These are phyloP conservation scores for Salisapilia sapeloensis DNA, from an alignment of 352 stramenopile species.

Conservation along the genomic window DNA sequence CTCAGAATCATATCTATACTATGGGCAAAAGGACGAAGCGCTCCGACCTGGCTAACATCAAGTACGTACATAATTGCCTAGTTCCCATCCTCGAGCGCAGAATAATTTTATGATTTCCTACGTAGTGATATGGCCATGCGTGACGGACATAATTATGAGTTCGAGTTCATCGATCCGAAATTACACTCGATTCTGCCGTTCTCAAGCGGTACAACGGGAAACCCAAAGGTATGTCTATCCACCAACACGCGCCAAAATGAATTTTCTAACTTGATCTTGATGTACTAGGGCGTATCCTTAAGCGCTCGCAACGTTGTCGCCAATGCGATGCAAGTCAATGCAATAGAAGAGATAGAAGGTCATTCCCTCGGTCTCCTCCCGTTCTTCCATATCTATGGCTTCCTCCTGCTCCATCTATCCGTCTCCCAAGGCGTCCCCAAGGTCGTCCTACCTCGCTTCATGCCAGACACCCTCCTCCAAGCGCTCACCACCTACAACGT, in stretches of 20 bases:
- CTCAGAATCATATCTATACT: constrained; percentile 24
- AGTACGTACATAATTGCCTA: constrained; percentile 11
- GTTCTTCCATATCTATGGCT: constrained; percentile 93
- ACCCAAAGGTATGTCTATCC: constrained; percentile 40
- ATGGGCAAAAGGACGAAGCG: constrained; percentile 11
- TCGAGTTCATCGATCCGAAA: constrained; percentile 39
- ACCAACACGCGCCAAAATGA: not conserved
- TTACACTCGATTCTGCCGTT: constrained; percentile 67
- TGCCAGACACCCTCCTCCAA: constrained; percentile 76
- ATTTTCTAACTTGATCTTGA: not conserved
- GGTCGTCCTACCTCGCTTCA: constrained; percentile 82
- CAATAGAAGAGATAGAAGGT: constrained; percentile 39
- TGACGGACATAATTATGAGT: constrained; percentile 21
- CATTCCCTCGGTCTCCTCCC: constrained; percentile 63
- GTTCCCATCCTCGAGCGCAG: too few relatives aligned
- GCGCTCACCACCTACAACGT: constrained; percentile 53
- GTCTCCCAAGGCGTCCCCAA: constrained; percentile 64
- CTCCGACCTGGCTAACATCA: constrained; percentile 22
- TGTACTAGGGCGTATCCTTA: constrained; percentile 74
- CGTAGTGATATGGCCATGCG: constrained; percentile 20
- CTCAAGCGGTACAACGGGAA: constrained; percentile 87
- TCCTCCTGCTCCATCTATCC: constrained; percentile 65
- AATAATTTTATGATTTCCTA: not conserved
- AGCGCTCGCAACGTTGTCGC: constrained; percentile 79
- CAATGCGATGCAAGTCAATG: constrained; percentile 75